These are phyloP conservation scores for Amauroascus verrucosus DNA, from an alignment of 2,329 filamentous ascomycete genomes.

Conservation along the genomic window DNA sequence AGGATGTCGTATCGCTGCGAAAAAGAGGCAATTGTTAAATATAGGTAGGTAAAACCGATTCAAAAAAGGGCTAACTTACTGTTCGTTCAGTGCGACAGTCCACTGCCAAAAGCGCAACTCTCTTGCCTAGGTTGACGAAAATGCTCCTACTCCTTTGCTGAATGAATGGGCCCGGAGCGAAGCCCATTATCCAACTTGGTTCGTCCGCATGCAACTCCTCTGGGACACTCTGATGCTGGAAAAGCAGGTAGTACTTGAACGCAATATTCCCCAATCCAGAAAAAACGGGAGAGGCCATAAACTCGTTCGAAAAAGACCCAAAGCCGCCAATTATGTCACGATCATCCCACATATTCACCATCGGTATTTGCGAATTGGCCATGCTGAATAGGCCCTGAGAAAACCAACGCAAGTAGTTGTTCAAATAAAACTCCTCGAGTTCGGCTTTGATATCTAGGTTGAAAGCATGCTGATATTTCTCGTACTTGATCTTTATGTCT, in stretches of 20 bases:
- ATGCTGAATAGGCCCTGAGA: constrained; percentile 90
- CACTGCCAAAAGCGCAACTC: constrained; percentile 71
- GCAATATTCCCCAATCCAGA: constrained; percentile 80
- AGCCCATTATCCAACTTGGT: constrained; percentile 81
- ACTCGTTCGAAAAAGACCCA: constrained; percentile 82
- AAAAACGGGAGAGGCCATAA: constrained; percentile 86
- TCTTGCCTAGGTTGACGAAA: constrained; percentile 71
- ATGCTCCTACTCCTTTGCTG: constrained; percentile 72
- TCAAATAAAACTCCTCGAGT: constrained; percentile 76
- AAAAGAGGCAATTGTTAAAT: constrained; percentile 3
- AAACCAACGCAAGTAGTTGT: constrained; percentile 89
- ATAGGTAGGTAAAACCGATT: neutral
- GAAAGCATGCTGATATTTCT: constrained; percentile 72
- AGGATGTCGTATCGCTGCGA: constrained; percentile 60
- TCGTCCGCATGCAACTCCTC: constrained; percentile 74
- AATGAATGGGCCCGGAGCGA: constrained; percentile 78
- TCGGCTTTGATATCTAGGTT: constrained; percentile 75
- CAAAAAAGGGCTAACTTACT: constrained; percentile 25
- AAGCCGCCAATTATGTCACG: constrained; percentile 88
- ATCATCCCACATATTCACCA: constrained; percentile 97
- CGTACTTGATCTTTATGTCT: constrained; percentile 62
- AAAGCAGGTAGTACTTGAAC: constrained; percentile 98
- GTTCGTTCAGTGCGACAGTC: constrained; percentile 88
- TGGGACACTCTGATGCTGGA: constrained; percentile 84
- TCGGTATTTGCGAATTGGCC: constrained; percentile 87